phyloP scores from a whole-genome alignment of 768 basidiomycete genomes.

The Sarcodon sp. region DNA sequence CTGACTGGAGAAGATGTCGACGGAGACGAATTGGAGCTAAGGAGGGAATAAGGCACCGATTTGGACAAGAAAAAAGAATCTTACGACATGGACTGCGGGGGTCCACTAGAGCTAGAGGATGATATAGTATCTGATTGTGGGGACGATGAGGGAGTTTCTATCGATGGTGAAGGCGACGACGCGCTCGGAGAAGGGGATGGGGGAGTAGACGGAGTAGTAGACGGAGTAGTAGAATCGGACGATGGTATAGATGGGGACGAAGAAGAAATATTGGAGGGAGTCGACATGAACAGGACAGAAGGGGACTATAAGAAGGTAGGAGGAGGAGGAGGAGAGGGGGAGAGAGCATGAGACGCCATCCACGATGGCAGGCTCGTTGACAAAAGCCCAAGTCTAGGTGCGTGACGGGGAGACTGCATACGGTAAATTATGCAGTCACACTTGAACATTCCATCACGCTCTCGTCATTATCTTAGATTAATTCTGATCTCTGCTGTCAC shows the following conservation, averaged over 20 bases:
- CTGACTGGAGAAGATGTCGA: constrained; percentile 2
- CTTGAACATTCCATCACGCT: too few relatives aligned
- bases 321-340: background rate
- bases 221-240: constrained; percentile 6
- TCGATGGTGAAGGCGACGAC: background rate
- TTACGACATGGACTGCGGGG: too few relatives aligned
- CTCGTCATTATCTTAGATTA: too few relatives aligned
- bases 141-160: background rate
- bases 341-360: background rate
- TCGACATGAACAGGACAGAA: background rate
- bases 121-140: background rate
- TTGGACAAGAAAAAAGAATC: background rate
- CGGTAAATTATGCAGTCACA: too few relatives aligned
- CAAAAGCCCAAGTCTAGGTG: too few relatives aligned
- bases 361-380: background rate
- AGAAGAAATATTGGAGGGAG: background rate
- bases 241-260: background rate
- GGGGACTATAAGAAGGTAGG: too few relatives aligned
- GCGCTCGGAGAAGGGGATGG: background rate
- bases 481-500: too few relatives aligned
- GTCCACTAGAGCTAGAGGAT: too few relatives aligned
- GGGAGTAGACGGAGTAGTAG: constrained; percentile 7
- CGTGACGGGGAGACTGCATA: too few relatives aligned
- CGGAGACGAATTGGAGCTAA: constrained; percentile 1
- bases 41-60: background rate